phyloP scores from a whole-genome alignment of 345 rosid genomes.

The Kernera saxatilis region DNA sequence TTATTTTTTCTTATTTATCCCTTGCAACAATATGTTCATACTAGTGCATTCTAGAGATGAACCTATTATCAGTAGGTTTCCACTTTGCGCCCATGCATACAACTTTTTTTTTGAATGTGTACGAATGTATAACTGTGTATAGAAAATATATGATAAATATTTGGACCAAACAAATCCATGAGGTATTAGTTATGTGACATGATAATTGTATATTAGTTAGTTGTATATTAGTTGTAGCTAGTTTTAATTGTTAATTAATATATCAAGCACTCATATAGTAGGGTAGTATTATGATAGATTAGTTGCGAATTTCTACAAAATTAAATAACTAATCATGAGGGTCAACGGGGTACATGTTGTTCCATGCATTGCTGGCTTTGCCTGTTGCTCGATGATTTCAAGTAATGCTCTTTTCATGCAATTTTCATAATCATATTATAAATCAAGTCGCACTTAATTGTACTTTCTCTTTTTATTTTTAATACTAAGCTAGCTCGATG shows the following conservation, averaged over 20 bases:
- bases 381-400: conserved; percentile 29
- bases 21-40: conserved; percentile 2
- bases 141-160: not conserved
- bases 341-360: conserved; percentile 28
- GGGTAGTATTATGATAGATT: not conserved
- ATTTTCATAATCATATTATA: conserved; percentile 10
- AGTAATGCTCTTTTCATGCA: conserved; percentile 38
- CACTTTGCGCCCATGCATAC: conserved; percentile 29
- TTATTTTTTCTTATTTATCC: not conserved
- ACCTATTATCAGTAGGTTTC: conserved; percentile 24
- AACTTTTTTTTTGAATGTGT: conserved; percentile 20
- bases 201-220: not conserved
- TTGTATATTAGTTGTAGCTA: not conserved
- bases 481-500: not conserved
- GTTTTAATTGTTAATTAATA: not conserved
- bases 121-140: not conserved
- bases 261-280: not conserved
- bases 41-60: conserved; percentile 16
- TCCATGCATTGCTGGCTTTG: conserved; percentile 32
- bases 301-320: conserved; percentile 14
- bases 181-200: conserved; percentile 5
- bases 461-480: not conserved
- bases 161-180: conserved; percentile 10
- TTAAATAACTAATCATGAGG: conserved; percentile 14
- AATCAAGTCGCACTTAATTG: conserved; percentile 16